phyloP scores from a whole-genome alignment of 2,329 filamentous ascomycete genomes.

The Teratosphaeria zuluensis region DNA sequence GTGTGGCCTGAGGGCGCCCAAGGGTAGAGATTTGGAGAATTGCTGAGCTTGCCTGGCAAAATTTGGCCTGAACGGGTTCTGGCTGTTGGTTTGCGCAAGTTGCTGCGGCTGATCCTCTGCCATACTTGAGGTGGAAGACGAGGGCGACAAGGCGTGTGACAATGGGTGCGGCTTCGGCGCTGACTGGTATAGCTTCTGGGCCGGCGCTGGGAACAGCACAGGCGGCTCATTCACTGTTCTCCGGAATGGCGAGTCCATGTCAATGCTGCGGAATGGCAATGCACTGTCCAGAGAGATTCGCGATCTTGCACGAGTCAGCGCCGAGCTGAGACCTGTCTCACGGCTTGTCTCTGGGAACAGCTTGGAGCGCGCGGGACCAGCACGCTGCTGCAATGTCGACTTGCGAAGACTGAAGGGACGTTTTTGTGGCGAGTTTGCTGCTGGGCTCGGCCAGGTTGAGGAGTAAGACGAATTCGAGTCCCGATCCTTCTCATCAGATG shows the following conservation, averaged over 20 bases:
- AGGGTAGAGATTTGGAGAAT: slow-evolving; percentile 68
- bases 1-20: slow-evolving; percentile 49
- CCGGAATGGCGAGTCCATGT: slow-evolving; percentile 53
- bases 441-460: slow-evolving; percentile 23
- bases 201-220: slow-evolving; percentile 25
- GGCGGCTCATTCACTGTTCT: slow-evolving; percentile 56
- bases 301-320: slow-evolving; percentile 35
- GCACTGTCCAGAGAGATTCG: slow-evolving; percentile 74
- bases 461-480: slow-evolving; percentile 25
- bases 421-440: slow-evolving; percentile 21
- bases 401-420: slow-evolving; percentile 50
- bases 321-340: slow-evolving; percentile 17
- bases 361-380: slow-evolving; percentile 39
- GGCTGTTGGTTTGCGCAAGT: not conserved
- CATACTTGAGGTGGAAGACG: slow-evolving; percentile 71
- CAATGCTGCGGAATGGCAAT: slow-evolving; percentile 53
- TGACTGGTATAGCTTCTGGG: slow-evolving; percentile 25
- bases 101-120: slow-evolving; percentile 39
- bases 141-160: slow-evolving; percentile 77
- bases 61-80: slow-evolving; percentile 27
- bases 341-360: slow-evolving; percentile 27
- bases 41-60: slow-evolving; percentile 43
- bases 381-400: slow-evolving; percentile 79
- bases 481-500: slow-evolving; percentile 22
- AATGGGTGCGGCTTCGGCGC: slow-evolving; percentile 61